Conservation (phyloP, 1,284 basidiomycete species). For the Boletus mariae region DNA sequence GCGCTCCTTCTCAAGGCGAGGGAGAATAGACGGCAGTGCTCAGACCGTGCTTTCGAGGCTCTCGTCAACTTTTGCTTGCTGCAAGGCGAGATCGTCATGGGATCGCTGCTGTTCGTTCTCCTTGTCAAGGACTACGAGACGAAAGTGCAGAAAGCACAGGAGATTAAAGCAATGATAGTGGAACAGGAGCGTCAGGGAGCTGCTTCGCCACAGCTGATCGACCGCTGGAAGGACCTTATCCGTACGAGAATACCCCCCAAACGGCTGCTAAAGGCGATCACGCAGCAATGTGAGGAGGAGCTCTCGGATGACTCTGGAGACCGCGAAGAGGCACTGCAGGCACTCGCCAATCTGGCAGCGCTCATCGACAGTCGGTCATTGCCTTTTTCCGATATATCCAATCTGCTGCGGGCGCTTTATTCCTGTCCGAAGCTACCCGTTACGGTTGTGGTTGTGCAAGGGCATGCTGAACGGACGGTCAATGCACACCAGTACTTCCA, state of each 20-base stretch:
- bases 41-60: conserved; percentile 55
- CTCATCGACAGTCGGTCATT: conserved; percentile 49
- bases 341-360: conserved; percentile 54
- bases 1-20: conserved; percentile 51
- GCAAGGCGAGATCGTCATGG: conserved; percentile 73
- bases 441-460: conserved; percentile 42
- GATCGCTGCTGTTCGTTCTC: conserved; percentile 62
- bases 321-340: conserved; percentile 43
- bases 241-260: conserved; percentile 23
- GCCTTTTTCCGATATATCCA: conserved; percentile 41
- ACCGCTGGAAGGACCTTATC: conserved; percentile 22
- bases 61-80: conserved; percentile 62
- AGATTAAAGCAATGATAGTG: conserved; percentile 23
- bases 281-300: conserved; percentile 22
- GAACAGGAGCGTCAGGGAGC: conserved; percentile 15
- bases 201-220: conserved; percentile 11
- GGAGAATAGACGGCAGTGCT: conserved; percentile 50
- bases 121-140: conserved; percentile 62
- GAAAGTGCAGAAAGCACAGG: conserved; percentile 24
- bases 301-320: conserved; percentile 14
- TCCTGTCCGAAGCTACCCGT: conserved; percentile 45
- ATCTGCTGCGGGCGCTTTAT: conserved; percentile 48
- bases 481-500: conserved; percentile 59
- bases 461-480: conserved; percentile 31
- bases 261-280: conserved; percentile 26